Conservation (phyloP, 352 stramenopile genomes). For the Phytophthora hibernalis region DNA sequence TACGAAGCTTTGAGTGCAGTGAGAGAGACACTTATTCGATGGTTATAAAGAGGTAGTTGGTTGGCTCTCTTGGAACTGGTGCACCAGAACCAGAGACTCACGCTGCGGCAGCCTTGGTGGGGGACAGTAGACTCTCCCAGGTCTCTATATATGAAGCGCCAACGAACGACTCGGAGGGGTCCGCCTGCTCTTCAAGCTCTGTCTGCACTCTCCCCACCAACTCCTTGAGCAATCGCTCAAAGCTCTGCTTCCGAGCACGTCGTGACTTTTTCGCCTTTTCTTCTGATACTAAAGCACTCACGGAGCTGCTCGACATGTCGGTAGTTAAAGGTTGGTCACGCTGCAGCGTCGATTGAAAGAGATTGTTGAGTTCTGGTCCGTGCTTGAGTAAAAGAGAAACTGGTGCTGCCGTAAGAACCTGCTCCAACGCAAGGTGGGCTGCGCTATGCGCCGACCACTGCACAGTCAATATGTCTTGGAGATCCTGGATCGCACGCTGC, state of each 20-base stretch:
- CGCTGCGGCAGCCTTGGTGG: constrained; percentile 17
- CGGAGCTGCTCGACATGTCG: constrained; percentile 3
- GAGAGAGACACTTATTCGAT: constrained; percentile 11
- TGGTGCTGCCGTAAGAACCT: constrained; percentile 33
- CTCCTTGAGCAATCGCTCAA: constrained; percentile 23
- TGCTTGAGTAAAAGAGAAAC: constrained; percentile 18
- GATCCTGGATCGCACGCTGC: constrained; percentile 17
- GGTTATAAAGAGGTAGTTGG: constrained; percentile 22
- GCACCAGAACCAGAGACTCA: constrained; percentile 8
- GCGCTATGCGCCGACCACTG: constrained; percentile 47
- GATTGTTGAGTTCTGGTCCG: constrained; percentile 11
- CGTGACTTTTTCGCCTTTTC: constrained; percentile 11
- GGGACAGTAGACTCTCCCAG: constrained; percentile 22
- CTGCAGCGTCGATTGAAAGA: constrained; percentile 28
- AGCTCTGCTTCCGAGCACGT: constrained; percentile 12
- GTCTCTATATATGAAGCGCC: constrained; percentile 1
- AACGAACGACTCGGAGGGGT: background rate
- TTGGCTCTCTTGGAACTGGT: constrained; percentile 7
- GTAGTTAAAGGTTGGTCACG: background rate
- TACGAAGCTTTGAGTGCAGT: background rate
- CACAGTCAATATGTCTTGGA: constrained; percentile 34
- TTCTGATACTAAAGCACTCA: background rate
- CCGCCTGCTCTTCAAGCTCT: constrained; percentile 12
- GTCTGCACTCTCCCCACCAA: constrained; percentile 28
- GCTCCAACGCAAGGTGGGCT: constrained; percentile 43